A percentile compares a stretch with the other conserved stretches of the same genome.
Conservation (phyloP, 148 eudicot genomes). For the Tetragonia tetragonoides region DNA sequence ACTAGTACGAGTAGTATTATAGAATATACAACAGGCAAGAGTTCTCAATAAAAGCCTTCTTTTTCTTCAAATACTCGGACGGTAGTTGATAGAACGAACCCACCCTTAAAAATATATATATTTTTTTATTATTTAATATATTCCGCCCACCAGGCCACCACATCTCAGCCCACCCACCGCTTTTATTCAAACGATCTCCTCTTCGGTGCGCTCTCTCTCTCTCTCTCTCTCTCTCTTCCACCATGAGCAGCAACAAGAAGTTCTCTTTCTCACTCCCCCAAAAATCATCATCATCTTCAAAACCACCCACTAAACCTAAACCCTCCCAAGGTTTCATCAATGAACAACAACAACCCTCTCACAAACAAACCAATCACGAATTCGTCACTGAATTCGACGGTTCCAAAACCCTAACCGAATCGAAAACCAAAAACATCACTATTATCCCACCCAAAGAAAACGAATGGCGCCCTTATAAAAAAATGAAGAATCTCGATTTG, state of each 20-base stretch:
- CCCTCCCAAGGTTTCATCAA: conserved; percentile 16
- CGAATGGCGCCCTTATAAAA: conserved; percentile 51
- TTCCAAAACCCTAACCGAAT: conserved; percentile 33
- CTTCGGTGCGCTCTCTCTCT: background rate
- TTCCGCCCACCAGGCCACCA: too few relatives aligned
- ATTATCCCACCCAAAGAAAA: conserved; percentile 64
- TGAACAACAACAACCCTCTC: background rate
- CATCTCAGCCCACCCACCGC: too few relatives aligned
- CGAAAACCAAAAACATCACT: conserved; percentile 15
- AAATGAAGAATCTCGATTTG: conserved; percentile 62
- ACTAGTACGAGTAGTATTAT: too few relatives aligned
- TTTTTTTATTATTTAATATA: too few relatives aligned
- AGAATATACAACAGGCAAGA: too few relatives aligned
- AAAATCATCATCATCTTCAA: conserved; percentile 30
- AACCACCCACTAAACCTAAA: conserved; percentile 21
- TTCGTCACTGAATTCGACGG: conserved; percentile 62
- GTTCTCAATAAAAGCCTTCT: too few relatives aligned
- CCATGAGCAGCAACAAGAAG: conserved; percentile 24
- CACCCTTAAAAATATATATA: too few relatives aligned
- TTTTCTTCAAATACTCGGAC: too few relatives aligned
- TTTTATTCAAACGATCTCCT: too few relatives aligned
- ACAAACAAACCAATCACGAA: conserved; percentile 13
- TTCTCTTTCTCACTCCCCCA: conserved; percentile 43
- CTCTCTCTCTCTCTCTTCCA: background rate
- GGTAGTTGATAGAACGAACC: too few relatives aligned